A percentile compares a stretch with the other conserved stretches of the same genome.
These are phyloP conservation scores for Remersonia thermophila DNA, from an alignment of 2,329 filamentous ascomycete species.

Conservation along the genomic window DNA sequence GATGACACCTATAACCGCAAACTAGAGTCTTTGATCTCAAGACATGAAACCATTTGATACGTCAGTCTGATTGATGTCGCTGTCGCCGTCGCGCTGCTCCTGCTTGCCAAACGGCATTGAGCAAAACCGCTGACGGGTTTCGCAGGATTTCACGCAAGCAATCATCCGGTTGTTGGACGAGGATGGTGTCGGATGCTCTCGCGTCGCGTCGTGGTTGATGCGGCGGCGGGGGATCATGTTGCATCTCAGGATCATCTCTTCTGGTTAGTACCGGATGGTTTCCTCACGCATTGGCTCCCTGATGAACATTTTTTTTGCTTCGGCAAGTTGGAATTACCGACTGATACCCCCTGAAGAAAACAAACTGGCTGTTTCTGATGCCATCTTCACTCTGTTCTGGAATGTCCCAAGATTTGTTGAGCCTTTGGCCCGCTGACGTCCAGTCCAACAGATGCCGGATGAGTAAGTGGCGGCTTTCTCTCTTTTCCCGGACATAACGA, in stretches of 20 bases:
- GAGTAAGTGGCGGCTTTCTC: slow-evolving; percentile 11
- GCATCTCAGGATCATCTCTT: neutral
- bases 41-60: slow-evolving; percentile 82
- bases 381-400: slow-evolving; percentile 14
- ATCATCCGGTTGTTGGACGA: neutral
- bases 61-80: slow-evolving; percentile 66
- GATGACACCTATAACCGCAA: slow-evolving; percentile 83
- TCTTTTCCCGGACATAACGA: slow-evolving; percentile 3
- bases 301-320: slow-evolving; percentile 58
- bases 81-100: slow-evolving; percentile 12
- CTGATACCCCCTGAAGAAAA: slow-evolving; percentile 72
- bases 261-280: slow-evolving; percentile 14
- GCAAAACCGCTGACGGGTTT: slow-evolving; percentile 20
- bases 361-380: slow-evolving; percentile 75
- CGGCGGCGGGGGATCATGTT: no score
- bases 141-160: slow-evolving; percentile 9
- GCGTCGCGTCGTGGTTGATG: neutral
- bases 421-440: slow-evolving; percentile 13
- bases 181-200: slow-evolving; percentile 1
- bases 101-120: neutral
- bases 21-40: slow-evolving; percentile 94
- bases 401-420: neutral
- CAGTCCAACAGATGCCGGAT: slow-evolving; percentile 2
- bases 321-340: slow-evolving; percentile 92
- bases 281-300: slow-evolving; percentile 21